Evolutionary conservation across 1,284 basidiomycete species (phyloP).

Genomic region (Ustilago trichophora): DNA sequence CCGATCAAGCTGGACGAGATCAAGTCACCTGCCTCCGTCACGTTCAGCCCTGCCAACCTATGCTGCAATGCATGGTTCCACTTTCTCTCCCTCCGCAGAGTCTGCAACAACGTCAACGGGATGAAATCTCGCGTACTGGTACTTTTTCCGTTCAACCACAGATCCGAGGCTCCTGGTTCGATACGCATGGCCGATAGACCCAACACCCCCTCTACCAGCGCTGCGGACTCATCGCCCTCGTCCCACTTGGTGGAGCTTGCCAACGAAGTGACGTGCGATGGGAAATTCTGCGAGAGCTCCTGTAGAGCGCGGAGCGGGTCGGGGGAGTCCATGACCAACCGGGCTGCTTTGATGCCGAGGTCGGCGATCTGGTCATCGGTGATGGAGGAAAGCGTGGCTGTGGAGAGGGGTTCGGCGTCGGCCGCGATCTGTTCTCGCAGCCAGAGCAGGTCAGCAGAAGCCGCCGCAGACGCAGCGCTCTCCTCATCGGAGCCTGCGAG

Average conservation of each 20-base stretch:
- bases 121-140: constrained; percentile 34
- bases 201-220: constrained; percentile 36
- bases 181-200: constrained; percentile 31
- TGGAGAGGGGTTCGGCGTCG: background rate
- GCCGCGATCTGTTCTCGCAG: constrained; percentile 29
- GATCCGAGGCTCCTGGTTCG: constrained; percentile 45
- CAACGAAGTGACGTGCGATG: constrained; percentile 45
- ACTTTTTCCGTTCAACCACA: constrained; percentile 61
- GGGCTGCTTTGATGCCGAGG: constrained; percentile 49
- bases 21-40: constrained; percentile 76
- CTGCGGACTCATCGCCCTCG: constrained; percentile 12
- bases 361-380: constrained; percentile 25
- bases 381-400: constrained; percentile 15
- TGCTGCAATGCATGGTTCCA: constrained; percentile 69
- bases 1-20: constrained; percentile 67
- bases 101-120: constrained; percentile 40
- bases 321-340: constrained; percentile 42
- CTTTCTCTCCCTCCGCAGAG: constrained; percentile 76
- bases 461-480: background rate
- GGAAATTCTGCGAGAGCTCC: constrained; percentile 61
- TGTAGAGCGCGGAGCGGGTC: constrained; percentile 58
- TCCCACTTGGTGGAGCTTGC: constrained; percentile 43
- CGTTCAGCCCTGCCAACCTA: constrained; percentile 71
- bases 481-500: constrained; percentile 11
- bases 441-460: constrained; percentile 17